phyloP scores from a whole-genome alignment of 1,139 yeast species.

The Saccharomycopsis hybrid region DNA sequence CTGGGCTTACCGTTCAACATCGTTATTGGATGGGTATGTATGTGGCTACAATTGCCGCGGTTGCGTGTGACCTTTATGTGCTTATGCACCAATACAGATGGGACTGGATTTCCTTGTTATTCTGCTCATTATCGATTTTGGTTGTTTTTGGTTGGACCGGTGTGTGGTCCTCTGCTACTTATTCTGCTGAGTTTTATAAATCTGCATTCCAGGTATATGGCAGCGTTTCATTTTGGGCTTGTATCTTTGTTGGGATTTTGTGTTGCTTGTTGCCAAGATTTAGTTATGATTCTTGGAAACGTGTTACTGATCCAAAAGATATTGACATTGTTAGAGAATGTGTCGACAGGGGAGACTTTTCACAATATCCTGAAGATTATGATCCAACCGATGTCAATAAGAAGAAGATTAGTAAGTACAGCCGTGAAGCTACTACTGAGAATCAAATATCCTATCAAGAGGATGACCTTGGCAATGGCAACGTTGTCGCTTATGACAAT shows the following conservation, averaged over 20 bases:
- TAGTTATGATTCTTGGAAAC: conserved; percentile 54
- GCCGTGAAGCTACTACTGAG: conserved; percentile 3
- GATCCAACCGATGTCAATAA: conserved; percentile 59
- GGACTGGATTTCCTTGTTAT: conserved; percentile 79
- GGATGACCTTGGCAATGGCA: conserved; percentile 20
- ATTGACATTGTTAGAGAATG: conserved; percentile 83
- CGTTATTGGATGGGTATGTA: conserved; percentile 80
- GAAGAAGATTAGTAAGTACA: conserved; percentile 32
- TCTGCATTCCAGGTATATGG: conserved; percentile 75
- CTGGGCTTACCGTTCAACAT: conserved; percentile 71
- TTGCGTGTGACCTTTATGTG: conserved; percentile 75
- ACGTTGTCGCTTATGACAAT: neutral
- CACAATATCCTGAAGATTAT: conserved; percentile 48
- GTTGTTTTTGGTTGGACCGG: conserved; percentile 86
- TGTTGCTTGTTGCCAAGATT: conserved; percentile 76
- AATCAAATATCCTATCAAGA: conserved; percentile 7
- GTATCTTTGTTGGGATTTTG: conserved; percentile 62
- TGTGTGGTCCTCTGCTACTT: conserved; percentile 62
- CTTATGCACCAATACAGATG: conserved; percentile 81
- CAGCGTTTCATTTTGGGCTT: conserved; percentile 73
- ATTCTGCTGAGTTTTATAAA: conserved; percentile 66
- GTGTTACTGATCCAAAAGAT: conserved; percentile 66
- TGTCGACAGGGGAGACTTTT: conserved; percentile 52
- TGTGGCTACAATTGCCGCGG: conserved; percentile 72
- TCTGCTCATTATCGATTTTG: conserved; percentile 58